A percentile compares a stretch with the other conserved stretches of the same genome.
Evolutionary conservation across 2,329 filamentous ascomycete genomes (phyloP).

Genomic region (Coleophoma eucalyptorum): DNA sequence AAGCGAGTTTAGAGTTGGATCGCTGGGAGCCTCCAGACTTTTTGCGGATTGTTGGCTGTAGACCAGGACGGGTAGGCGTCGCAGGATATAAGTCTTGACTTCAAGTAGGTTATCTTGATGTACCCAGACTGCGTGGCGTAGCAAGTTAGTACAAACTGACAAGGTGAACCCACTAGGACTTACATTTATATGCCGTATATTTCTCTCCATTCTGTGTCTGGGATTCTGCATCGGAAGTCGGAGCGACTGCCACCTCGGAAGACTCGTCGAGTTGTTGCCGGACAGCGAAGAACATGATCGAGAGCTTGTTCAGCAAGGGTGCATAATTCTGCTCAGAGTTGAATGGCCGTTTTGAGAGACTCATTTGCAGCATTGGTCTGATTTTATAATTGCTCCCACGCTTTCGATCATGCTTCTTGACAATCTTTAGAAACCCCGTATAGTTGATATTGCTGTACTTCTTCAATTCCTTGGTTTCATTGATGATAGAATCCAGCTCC

Average conservation of each 20-base stretch:
- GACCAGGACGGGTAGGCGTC: constrained; percentile 83
- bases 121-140: constrained; percentile 70
- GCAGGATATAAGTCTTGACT: constrained; percentile 92
- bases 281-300: constrained; percentile 93
- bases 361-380: constrained; percentile 86
- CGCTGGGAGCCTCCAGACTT: constrained; percentile 72
- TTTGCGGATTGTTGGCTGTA: constrained; percentile 88
- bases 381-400: constrained; percentile 83
- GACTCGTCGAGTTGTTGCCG: constrained; percentile 72
- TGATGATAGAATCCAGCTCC: constrained; percentile 84
- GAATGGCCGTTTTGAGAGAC: constrained; percentile 83
- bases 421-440: constrained; percentile 95
- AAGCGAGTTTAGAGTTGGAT: constrained; percentile 89
- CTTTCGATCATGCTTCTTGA: constrained; percentile 98
- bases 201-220: constrained; percentile 63
- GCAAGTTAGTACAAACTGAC: constrained; percentile 24
- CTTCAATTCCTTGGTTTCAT: constrained; percentile 88
- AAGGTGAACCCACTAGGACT: constrained; percentile 24
- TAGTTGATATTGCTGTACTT: constrained; percentile 97
- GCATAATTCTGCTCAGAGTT: constrained; percentile 89
- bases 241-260: constrained; percentile 33
- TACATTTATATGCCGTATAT: constrained; percentile 86
- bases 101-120: constrained; percentile 94
- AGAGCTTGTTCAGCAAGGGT: constrained; percentile 84
- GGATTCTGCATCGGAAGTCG: constrained; percentile 35